Percentiles rank a stretch among this genome's conserved stretches.
Evolutionary conservation across 2,329 filamentous ascomycete genomes (phyloP).

Genomic region (Geosmithia putterillii): DNA sequence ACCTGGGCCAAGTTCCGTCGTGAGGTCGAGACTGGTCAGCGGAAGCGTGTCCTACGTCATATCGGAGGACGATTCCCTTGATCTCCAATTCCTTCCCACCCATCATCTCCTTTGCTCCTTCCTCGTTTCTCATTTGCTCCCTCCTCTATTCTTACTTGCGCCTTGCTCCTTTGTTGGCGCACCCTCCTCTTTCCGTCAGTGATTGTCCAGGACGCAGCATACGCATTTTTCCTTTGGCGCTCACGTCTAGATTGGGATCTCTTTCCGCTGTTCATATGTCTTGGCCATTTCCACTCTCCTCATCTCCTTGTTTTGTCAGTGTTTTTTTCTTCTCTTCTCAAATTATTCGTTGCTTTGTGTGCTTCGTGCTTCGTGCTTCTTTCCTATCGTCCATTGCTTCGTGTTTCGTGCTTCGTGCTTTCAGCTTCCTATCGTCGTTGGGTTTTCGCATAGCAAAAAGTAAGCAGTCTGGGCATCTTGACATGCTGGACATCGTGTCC

Average conservation of each 20-base stretch:
- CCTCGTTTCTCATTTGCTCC: too few relatives aligned
- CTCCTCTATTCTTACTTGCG: neutral
- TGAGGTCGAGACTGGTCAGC: slow-evolving; percentile 19
- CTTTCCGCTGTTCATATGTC: slow-evolving; percentile 23
- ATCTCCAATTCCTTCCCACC: neutral
- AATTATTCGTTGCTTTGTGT: too few relatives aligned
- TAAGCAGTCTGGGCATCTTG: too few relatives aligned
- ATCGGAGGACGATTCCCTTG: slow-evolving; percentile 18
- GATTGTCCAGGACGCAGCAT: neutral
- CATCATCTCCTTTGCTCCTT: too few relatives aligned
- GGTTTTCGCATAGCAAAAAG: too few relatives aligned
- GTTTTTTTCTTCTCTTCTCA: too few relatives aligned
- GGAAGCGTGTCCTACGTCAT: slow-evolving; percentile 25
- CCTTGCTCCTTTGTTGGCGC: neutral
- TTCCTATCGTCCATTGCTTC: too few relatives aligned
- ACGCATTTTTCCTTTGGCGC: slow-evolving; percentile 4
- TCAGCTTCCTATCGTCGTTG: too few relatives aligned
- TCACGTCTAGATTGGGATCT: slow-evolving; percentile 4
- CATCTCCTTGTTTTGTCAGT: neutral
- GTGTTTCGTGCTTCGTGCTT: too few relatives aligned
- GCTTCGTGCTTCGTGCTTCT: too few relatives aligned
- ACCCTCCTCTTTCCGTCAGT: neutral
- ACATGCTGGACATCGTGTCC: too few relatives aligned
- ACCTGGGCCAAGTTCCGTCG: slow-evolving; percentile 31
- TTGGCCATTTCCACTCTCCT: slow-evolving; percentile 20